Conservation (phyloP, 495 filamentous ascomycete genomes). For the Xylaria longipes region DNA sequence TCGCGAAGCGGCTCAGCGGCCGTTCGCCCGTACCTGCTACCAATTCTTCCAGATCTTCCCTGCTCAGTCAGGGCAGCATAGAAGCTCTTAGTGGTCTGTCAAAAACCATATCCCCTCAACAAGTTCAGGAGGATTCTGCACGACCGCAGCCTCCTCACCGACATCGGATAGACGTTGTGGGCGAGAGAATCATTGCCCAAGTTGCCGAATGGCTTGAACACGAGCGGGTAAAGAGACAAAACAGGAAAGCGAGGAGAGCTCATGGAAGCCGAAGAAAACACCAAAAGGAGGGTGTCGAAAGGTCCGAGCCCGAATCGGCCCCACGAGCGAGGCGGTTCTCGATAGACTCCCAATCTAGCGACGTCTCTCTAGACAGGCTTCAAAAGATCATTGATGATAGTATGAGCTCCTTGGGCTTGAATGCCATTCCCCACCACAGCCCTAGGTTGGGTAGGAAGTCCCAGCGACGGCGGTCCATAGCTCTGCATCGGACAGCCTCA, state of each 20-base stretch:
- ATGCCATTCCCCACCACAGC: slow-evolving; percentile 42
- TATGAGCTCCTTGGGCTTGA: slow-evolving; percentile 54
- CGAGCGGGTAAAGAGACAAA: slow-evolving; percentile 70
- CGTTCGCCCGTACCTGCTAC: slow-evolving; percentile 39
- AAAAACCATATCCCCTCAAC: slow-evolving; percentile 34
- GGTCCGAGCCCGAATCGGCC: slow-evolving; percentile 23
- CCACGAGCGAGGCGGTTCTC: slow-evolving; percentile 45
- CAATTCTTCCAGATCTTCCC: slow-evolving; percentile 47
- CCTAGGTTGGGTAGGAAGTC: slow-evolving; percentile 43
- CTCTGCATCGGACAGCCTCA: slow-evolving; percentile 51
- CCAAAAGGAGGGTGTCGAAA: slow-evolving; percentile 30
- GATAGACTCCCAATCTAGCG: slow-evolving; percentile 61
- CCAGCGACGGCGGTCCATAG: slow-evolving; percentile 43
- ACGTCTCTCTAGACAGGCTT: slow-evolving; percentile 69
- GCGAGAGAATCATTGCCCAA: slow-evolving; percentile 68
- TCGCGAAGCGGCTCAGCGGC: slow-evolving; percentile 50
- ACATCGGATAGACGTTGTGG: slow-evolving; percentile 47
- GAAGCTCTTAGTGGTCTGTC: slow-evolving; percentile 37
- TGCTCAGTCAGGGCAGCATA: slow-evolving; percentile 43
- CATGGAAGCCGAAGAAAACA: slow-evolving; percentile 39
- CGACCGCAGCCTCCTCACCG: slow-evolving; percentile 41
- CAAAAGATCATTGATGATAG: slow-evolving; percentile 73
- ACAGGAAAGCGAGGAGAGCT: slow-evolving; percentile 52
- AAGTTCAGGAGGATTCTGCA: slow-evolving; percentile 39
- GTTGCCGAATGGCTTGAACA: slow-evolving; percentile 80